Base-by-base conservation (phyloP, 257 asterid species). In the Paraleonurus japonicus region DNA sequence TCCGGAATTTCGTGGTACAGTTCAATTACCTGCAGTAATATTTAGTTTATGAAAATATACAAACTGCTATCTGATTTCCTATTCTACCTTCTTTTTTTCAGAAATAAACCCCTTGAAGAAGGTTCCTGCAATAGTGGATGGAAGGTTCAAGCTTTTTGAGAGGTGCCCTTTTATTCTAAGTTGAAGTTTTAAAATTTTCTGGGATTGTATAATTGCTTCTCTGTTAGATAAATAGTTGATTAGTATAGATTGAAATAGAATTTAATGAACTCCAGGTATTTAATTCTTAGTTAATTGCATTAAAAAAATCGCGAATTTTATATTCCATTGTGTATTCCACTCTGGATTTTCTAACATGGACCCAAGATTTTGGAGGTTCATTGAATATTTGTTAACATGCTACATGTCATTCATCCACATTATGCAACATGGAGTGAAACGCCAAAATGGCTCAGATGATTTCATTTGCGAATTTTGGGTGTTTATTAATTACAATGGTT, bases 81-180 rank as follows among this genome's bases (percentile, higher is more conserved):
- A 17, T 61, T 10, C 33, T 13, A 54, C 72, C 3, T 41, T 74
- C 9, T 47, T 65, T 37, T n/a, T 67, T 47, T 26, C 87, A 95
- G 99, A 75, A 33, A 73, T 88, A 59, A 95, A 95, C 50, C 96
- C 98, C 68, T 57, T 88, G 93, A 85, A 30, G 79, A 69, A 88
- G 85, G 88, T 95, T 39, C 99, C 99, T 11, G 98, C 96, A 10
- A 86, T 95, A 33, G 87, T 82, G 35, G 96, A 95, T 79, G 99
- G 92, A 78, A 80, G 88, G 69, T 89, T 92, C 79, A 92, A 83
- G 89, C 99, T 95, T 61, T 86, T 69, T 47, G 99, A 95, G 86
- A 91, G 97, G 99, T 91, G 61, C 22, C 47, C 24, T 69, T 26
- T 50, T 51, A 0, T 61, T 61, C 45, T 26, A 7, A 32, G 16